These are phyloP conservation scores for Dactylonectria estremocensis DNA, from an alignment of 2,329 filamentous ascomycete species.

Conservation along the genomic window DNA sequence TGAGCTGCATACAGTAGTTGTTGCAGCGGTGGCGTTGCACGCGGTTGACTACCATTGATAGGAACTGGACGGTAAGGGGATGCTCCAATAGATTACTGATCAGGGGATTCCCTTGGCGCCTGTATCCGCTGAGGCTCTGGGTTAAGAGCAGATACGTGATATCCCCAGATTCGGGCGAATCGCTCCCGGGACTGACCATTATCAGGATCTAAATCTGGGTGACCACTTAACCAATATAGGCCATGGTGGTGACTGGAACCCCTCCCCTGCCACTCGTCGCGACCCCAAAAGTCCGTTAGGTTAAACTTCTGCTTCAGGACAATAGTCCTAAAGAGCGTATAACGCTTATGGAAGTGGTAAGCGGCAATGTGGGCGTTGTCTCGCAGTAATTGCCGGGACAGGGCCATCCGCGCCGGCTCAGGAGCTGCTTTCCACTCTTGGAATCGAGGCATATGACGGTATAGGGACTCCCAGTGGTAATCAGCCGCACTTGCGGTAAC, in stretches of 20 bases:
- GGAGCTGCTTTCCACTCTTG: background rate
- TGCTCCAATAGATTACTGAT: background rate
- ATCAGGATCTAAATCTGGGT: background rate
- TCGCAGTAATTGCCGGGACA: constrained; percentile 4
- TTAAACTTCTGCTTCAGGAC: constrained; percentile 4
- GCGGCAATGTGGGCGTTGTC: constrained; percentile 11
- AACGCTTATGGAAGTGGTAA: constrained; percentile 14
- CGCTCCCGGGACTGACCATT: background rate
- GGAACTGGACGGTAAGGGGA: background rate
- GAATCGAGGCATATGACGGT: background rate
- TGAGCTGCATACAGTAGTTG: background rate
- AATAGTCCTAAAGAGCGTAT: constrained; percentile 14
- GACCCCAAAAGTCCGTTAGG: background rate
- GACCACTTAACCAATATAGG: background rate
- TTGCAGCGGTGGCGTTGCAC: background rate
- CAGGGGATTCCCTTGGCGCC: background rate
- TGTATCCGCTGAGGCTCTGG: background rate
- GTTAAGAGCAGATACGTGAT: background rate
- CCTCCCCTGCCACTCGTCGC: background rate
- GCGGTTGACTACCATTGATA: background rate
- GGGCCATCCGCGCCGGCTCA: constrained; percentile 1
- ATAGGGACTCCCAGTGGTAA: constrained; percentile 3
- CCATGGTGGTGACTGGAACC: background rate
- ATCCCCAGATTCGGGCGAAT: background rate
- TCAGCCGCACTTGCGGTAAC: background rate